phyloP scores from a whole-genome alignment of 192 early-diverging fungal genomes.

The Phycomyces nitens region DNA sequence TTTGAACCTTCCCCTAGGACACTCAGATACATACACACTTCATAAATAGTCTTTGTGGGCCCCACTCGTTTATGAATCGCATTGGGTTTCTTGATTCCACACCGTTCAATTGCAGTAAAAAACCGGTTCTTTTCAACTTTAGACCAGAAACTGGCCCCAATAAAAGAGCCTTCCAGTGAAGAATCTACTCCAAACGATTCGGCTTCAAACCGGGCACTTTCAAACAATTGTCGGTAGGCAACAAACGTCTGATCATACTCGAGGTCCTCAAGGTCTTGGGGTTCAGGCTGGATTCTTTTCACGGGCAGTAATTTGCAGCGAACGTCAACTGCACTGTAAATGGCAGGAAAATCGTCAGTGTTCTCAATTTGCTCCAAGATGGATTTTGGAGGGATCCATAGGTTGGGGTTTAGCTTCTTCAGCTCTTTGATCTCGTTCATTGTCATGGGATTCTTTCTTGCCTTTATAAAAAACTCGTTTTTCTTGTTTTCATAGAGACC shows the following conservation, averaged over 20 bases:
- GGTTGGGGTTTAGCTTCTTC: no score
- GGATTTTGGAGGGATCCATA: no score
- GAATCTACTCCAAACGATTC: neutral
- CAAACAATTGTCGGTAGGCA: neutral
- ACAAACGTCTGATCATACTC: neutral
- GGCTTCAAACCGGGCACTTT: neutral
- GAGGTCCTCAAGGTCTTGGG: neutral
- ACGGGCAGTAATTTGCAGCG: no score
- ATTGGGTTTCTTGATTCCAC: neutral
- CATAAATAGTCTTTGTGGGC: slow-evolving; percentile 10
- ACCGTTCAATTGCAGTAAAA: slow-evolving; percentile 18
- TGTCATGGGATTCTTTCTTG: neutral
- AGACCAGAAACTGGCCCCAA: slow-evolving; percentile 5
- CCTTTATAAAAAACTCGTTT: no score
- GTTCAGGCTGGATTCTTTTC: no score
- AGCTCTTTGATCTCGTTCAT: neutral
- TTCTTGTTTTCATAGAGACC: no score
- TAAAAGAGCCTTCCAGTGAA: neutral
- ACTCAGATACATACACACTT: slow-evolving; percentile 9
- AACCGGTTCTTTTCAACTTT: slow-evolving; percentile 10
- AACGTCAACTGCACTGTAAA: no score
- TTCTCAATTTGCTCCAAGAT: no score
- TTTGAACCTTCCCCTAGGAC: neutral
- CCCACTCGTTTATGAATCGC: slow-evolving; percentile 16
- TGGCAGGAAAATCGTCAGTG: no score